These are phyloP conservation scores for Kluyveromyces sp. DNA, from an alignment of 1,139 yeast genomes.

Conservation along the genomic window DNA sequence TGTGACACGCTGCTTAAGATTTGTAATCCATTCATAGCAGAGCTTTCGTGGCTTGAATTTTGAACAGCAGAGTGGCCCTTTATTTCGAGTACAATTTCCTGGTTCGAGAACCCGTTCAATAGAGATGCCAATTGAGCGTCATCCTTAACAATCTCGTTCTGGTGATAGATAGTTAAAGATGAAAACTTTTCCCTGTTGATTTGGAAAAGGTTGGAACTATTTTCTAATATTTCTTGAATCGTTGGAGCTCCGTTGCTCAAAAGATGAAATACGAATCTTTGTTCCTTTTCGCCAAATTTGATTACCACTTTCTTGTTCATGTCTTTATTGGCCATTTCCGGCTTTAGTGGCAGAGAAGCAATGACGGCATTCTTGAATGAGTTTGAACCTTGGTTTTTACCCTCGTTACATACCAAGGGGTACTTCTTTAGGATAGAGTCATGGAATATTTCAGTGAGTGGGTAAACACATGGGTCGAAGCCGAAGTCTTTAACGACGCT, in stretches of 20 bases:
- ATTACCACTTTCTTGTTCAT: slow-evolving; percentile 25
- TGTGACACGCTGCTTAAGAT: slow-evolving; percentile 12
- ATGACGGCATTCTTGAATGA: slow-evolving; percentile 16
- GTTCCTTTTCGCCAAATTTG: slow-evolving; percentile 24
- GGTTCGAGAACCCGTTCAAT: slow-evolving; percentile 22
- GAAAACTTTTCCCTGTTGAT: slow-evolving; percentile 12
- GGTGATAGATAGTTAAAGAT: slow-evolving; percentile 17
- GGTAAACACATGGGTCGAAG: slow-evolving; percentile 54
- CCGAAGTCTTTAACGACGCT: slow-evolving; percentile 74
- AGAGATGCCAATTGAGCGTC: slow-evolving; percentile 24
- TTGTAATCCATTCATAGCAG: slow-evolving; percentile 9
- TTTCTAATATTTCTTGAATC: slow-evolving; percentile 24
- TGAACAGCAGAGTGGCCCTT: slow-evolving; percentile 11
- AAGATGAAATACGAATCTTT: slow-evolving; percentile 27
- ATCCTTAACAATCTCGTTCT: slow-evolving; percentile 17
- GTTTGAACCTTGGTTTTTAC: slow-evolving; percentile 12
- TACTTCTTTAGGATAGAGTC: slow-evolving; percentile 55
- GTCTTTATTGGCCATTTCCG: slow-evolving; percentile 28
- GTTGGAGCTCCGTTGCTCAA: slow-evolving; percentile 31
- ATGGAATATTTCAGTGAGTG: slow-evolving; percentile 61
- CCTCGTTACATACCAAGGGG: slow-evolving; percentile 43
- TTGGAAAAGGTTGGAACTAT: slow-evolving; percentile 24
- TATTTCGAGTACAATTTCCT: slow-evolving; percentile 21
- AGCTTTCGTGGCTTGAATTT: not conserved
- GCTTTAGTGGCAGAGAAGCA: slow-evolving; percentile 27